Percentiles rank a stretch among this genome's conserved stretches.
These are phyloP conservation scores for Candida peoriensis DNA, from an alignment of 805 yeast genomes.

Conservation along the genomic window DNA sequence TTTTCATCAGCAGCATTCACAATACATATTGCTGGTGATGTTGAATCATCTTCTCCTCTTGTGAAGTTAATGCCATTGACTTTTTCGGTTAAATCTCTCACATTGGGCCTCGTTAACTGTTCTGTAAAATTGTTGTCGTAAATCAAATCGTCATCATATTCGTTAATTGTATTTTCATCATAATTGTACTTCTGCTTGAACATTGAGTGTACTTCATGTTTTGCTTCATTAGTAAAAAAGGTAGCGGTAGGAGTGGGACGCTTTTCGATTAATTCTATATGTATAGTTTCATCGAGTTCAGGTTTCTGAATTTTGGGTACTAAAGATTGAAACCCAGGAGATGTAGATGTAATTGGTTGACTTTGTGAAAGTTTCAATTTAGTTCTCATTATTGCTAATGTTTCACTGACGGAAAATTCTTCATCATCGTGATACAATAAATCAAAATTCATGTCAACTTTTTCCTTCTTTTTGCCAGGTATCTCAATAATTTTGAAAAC, in stretches of 20 bases:
- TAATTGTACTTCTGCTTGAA: slow-evolving; percentile 56
- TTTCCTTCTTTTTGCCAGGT: slow-evolving; percentile 59
- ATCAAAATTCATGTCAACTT: slow-evolving; percentile 54
- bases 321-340: slow-evolving; percentile 10
- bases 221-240: slow-evolving; percentile 66
- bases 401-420: slow-evolving; percentile 61
- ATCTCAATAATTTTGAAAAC: slow-evolving; percentile 45
- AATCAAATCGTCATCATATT: slow-evolving; percentile 12
- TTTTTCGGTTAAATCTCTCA: slow-evolving; percentile 33
- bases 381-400: slow-evolving; percentile 41
- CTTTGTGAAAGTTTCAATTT: slow-evolving; percentile 3
- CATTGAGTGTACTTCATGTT: slow-evolving; percentile 69
- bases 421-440: slow-evolving; percentile 42
- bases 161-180: slow-evolving; percentile 17
- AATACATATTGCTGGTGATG: slow-evolving; percentile 12
- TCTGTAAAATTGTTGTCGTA: slow-evolving; percentile 30
- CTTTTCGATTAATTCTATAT: slow-evolving; percentile 11
- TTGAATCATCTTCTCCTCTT: slow-evolving; percentile 1
- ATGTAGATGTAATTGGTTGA: neutral
- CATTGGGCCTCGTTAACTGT: slow-evolving; percentile 25
- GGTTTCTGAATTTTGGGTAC: slow-evolving; percentile 2
- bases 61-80: slow-evolving; percentile 5
- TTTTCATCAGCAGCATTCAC: slow-evolving; percentile 43
- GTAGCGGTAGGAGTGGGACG: slow-evolving; percentile 77
- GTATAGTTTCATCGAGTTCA: neutral